These are phyloP conservation scores for Xylariales sp. DNA, from an alignment of 2,329 filamentous ascomycete species.

Conservation along the genomic window DNA sequence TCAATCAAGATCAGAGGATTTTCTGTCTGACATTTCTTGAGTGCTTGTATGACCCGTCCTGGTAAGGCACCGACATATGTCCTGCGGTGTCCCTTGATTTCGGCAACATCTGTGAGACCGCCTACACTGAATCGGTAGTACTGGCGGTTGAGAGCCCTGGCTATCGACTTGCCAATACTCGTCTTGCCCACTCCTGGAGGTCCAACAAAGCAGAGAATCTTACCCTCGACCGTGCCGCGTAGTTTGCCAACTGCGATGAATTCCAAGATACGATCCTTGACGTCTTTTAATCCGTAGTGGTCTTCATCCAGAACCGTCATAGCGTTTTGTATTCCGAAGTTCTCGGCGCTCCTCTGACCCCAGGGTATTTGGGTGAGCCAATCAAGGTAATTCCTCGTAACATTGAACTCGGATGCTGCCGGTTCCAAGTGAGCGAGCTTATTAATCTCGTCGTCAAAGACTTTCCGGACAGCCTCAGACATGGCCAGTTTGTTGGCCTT, in stretches of 20 bases:
- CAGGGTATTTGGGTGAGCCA: slow-evolving; percentile 98
- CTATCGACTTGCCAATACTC: slow-evolving; percentile 97
- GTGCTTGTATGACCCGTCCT: slow-evolving; percentile 92
- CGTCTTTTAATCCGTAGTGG: slow-evolving; percentile 93
- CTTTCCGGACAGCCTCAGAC: slow-evolving; percentile 94
- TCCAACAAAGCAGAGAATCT: slow-evolving; percentile 96
- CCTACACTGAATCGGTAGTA: slow-evolving; percentile 99
- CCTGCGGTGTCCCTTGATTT: slow-evolving; percentile 95
- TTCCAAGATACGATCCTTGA: slow-evolving; percentile 96
- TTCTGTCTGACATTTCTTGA: slow-evolving; percentile 99
- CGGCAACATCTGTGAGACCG: slow-evolving; percentile 92
- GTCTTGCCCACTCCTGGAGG: slow-evolving; percentile 98
- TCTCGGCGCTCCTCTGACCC: slow-evolving; percentile 92
- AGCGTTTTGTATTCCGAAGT: slow-evolving; percentile 91
- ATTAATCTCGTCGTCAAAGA: slow-evolving; percentile 97
- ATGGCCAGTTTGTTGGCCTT: slow-evolving; percentile 91
- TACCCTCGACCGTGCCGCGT: slow-evolving; percentile 93
- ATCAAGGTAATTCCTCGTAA: slow-evolving; percentile 95
- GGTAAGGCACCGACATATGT: slow-evolving; percentile 96
- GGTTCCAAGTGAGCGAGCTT: slow-evolving; percentile 94
- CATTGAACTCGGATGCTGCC: slow-evolving; percentile 96
- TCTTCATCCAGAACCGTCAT: slow-evolving; percentile 90
- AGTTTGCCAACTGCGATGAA: slow-evolving; percentile 98
- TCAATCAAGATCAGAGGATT: slow-evolving; percentile 96
- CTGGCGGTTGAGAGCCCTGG: slow-evolving; percentile 85